Percentiles rank a stretch among this genome's conserved stretches.
These are phyloP conservation scores for Talaromyces sp. DNA, from an alignment of 2,329 filamentous ascomycete species.

Conservation along the genomic window DNA sequence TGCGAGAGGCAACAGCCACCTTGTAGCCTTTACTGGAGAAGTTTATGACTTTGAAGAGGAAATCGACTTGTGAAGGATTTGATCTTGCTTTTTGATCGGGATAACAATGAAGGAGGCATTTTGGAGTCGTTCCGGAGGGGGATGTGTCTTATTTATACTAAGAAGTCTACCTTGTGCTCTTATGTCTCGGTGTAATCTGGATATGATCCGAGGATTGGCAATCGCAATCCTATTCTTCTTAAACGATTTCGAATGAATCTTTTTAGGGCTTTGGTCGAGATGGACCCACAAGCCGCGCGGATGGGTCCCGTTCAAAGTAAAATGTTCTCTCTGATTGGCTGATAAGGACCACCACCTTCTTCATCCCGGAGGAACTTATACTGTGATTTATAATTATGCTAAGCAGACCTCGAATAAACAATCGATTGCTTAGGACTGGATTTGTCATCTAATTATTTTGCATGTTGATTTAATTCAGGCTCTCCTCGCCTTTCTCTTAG, in stretches of 20 bases:
- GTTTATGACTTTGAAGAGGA: background rate
- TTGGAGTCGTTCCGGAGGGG: background rate
- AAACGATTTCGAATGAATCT: background rate
- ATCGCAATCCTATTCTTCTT: background rate
- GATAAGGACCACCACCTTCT: background rate
- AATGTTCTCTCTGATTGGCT: background rate
- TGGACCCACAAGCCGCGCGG: background rate
- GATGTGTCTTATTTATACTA: background rate
- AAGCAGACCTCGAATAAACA: no score
- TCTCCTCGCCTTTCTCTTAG: background rate
- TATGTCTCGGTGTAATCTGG: background rate
- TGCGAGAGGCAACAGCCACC: constrained; percentile 6
- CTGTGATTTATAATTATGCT: background rate
- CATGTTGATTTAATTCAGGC: background rate
- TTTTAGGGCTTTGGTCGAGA: background rate
- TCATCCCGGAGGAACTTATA: background rate
- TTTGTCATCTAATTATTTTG: background rate
- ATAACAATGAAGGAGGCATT: background rate
- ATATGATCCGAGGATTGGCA: background rate
- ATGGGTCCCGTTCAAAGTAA: background rate
- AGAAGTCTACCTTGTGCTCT: background rate
- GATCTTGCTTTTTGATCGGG: background rate
- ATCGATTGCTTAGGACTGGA: background rate
- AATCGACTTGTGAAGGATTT: background rate
- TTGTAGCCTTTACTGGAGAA: constrained; percentile 11